A percentile compares a stretch with the other conserved stretches of the same genome.
Conservation (phyloP, 1,284 basidiomycete species). For the Entoloma clypeatum region DNA sequence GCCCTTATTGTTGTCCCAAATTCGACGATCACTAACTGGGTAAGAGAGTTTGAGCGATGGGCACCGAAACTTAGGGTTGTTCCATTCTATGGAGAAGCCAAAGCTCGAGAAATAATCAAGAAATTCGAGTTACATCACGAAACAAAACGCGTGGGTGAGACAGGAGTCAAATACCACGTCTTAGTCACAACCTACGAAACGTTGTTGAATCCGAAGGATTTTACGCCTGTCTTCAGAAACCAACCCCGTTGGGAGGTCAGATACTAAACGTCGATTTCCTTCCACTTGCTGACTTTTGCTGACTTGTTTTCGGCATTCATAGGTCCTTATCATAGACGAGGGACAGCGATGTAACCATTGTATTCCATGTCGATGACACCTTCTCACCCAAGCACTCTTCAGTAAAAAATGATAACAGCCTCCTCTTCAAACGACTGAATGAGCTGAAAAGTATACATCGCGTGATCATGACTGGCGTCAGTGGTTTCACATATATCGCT, state of each 20-base stretch:
- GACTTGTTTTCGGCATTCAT: background rate
- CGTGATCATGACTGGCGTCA: slow-evolving; percentile 87
- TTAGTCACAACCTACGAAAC: slow-evolving; percentile 90
- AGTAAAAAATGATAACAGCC: slow-evolving; percentile 80
- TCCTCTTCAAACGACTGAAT: slow-evolving; percentile 82
- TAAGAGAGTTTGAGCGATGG: slow-evolving; percentile 90
- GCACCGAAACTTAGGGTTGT: slow-evolving; percentile 78
- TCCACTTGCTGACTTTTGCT: background rate
- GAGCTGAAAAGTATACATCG: slow-evolving; percentile 79
- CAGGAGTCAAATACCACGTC: slow-evolving; percentile 74
- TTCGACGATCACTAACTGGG: slow-evolving; percentile 87
- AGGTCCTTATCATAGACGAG: slow-evolving; percentile 85
- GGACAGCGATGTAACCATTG: slow-evolving; percentile 76
- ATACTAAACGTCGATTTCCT: slow-evolving; percentile 2
- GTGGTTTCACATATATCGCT: slow-evolving; percentile 16
- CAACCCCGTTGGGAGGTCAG: slow-evolving; percentile 84
- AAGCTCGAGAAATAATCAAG: slow-evolving; percentile 78
- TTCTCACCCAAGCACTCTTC: slow-evolving; percentile 10
- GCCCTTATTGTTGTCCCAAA: slow-evolving; percentile 92
- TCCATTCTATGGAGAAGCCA: slow-evolving; percentile 77
- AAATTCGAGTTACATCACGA: slow-evolving; percentile 79
- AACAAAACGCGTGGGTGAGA: slow-evolving; percentile 34
- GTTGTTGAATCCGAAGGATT: slow-evolving; percentile 63
- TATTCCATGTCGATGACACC: background rate
- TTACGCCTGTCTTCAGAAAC: slow-evolving; percentile 68